Conservation (phyloP, 2,329 filamentous ascomycete genomes). For the Pochonia chlamydosporia region DNA sequence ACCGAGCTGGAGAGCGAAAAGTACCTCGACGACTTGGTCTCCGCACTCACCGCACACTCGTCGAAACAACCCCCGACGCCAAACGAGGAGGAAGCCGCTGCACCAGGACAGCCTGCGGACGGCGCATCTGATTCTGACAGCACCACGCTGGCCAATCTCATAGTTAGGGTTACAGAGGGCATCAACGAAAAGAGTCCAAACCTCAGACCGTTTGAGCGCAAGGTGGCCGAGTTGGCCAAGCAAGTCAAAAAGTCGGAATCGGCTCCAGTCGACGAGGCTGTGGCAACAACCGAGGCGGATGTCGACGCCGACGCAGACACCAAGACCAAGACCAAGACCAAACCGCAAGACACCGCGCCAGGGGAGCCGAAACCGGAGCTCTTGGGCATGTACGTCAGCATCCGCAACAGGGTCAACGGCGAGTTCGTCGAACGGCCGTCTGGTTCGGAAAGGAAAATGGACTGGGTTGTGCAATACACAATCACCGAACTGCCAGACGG, state of each 20-base stretch:
- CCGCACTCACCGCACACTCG: slow-evolving; percentile 36
- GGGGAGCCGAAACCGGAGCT: slow-evolving; percentile 31
- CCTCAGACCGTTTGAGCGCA: slow-evolving; percentile 43
- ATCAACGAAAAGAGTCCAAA: slow-evolving; percentile 35
- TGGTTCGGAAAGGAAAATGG: slow-evolving; percentile 26
- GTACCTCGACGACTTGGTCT: slow-evolving; percentile 46
- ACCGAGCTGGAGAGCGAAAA: slow-evolving; percentile 38
- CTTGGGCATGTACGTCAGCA: slow-evolving; percentile 64
- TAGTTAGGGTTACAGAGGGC: slow-evolving; percentile 43
- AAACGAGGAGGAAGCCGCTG: slow-evolving; percentile 11
- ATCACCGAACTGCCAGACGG: slow-evolving; percentile 53
- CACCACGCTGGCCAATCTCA: slow-evolving; percentile 40
- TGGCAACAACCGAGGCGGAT: not conserved
- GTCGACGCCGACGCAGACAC: not conserved
- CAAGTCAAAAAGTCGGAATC: slow-evolving; percentile 21
- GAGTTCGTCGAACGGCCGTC: slow-evolving; percentile 54
- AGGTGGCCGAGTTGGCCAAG: slow-evolving; percentile 43
- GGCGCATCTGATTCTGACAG: slow-evolving; percentile 8
- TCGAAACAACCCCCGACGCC: slow-evolving; percentile 15
- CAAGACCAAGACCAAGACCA: not conserved
- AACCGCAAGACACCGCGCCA: not conserved
- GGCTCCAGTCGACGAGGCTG: not conserved
- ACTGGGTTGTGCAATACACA: slow-evolving; percentile 77
- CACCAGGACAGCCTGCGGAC: not conserved
- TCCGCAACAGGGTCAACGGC: slow-evolving; percentile 69